A percentile compares a stretch with the other conserved stretches of the same genome.
These are phyloP conservation scores for Talaromyces sp. DNA, from an alignment of 2,329 filamentous ascomycete genomes.

Conservation along the genomic window DNA sequence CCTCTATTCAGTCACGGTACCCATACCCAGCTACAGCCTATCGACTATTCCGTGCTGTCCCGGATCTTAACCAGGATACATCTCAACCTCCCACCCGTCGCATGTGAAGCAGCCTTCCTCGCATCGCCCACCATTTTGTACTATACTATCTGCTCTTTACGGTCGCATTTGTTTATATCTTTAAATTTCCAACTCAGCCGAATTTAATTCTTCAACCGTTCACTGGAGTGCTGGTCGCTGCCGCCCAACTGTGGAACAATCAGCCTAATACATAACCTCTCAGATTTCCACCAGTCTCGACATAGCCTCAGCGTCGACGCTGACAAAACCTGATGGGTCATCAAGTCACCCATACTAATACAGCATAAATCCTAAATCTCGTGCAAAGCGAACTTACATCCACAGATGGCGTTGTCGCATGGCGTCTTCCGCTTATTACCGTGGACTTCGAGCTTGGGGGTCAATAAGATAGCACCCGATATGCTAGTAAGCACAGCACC, in stretches of 20 bases:
- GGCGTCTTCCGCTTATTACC: slow-evolving; percentile 50
- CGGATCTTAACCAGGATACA: slow-evolving; percentile 1
- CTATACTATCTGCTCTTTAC: neutral
- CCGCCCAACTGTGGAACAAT: slow-evolving; percentile 1
- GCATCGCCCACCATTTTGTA: slow-evolving; percentile 4
- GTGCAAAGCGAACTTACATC: neutral
- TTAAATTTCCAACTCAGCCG: neutral
- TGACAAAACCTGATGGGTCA: slow-evolving; percentile 16
- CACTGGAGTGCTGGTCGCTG: slow-evolving; percentile 12
- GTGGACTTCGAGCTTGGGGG: slow-evolving; percentile 45
- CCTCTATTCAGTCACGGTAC: neutral
- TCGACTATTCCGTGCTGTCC: slow-evolving; percentile 7
- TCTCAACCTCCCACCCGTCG: neutral
- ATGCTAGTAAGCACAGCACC: slow-evolving; percentile 39
- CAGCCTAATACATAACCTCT: neutral
- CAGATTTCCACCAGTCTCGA: neutral
- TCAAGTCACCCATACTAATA: slow-evolving; percentile 2
- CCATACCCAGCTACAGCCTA: neutral
- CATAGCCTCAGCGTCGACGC: slow-evolving; percentile 5
- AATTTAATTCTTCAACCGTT: neutral
- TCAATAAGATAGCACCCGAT: slow-evolving; percentile 44
- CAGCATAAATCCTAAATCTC: neutral
- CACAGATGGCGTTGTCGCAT: slow-evolving; percentile 33
- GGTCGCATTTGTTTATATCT: neutral
- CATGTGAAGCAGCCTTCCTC: slow-evolving; percentile 6